These are phyloP conservation scores for Ensete glaucum DNA, from an alignment of 176 grass and related monocot species.

Conservation along the genomic window DNA sequence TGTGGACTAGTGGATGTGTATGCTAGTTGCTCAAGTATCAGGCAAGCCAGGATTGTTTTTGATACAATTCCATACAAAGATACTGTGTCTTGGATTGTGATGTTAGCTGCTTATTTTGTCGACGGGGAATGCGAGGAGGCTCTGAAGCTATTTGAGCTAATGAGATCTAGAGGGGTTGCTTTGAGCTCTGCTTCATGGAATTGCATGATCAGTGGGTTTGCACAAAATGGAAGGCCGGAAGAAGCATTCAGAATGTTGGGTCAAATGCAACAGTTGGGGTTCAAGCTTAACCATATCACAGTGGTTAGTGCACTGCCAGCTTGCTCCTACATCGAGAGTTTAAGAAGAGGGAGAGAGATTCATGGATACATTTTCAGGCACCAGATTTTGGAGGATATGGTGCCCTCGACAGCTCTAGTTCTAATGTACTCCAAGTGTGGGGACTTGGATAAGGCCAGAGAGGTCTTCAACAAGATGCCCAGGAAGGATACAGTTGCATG, in stretches of 20 bases:
- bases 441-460: slow-evolving; percentile 13
- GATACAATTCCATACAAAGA: slow-evolving; percentile 15
- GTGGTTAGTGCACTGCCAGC: slow-evolving; percentile 11
- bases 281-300: slow-evolving; percentile 18
- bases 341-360: slow-evolving; percentile 18
- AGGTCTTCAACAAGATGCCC: slow-evolving; percentile 7
- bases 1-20: slow-evolving; percentile 25
- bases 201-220: slow-evolving; percentile 25
- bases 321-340: slow-evolving; percentile 2
- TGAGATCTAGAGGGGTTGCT: slow-evolving; percentile 1
- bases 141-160: slow-evolving; percentile 9
- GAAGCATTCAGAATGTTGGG: slow-evolving; percentile 4
- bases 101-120: slow-evolving; percentile 21
- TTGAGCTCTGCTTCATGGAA: slow-evolving; percentile 20
- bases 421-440: slow-evolving; percentile 22
- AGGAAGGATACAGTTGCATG: slow-evolving; percentile 21
- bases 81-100: slow-evolving; percentile 21
- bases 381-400: slow-evolving; percentile 1
- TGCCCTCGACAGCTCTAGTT: slow-evolving; percentile 12
- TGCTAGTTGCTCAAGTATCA: slow-evolving; percentile 12
- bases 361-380: slow-evolving; percentile 15
- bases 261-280: slow-evolving; percentile 12
- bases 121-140: slow-evolving; percentile 19
- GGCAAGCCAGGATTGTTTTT: slow-evolving; percentile 24
- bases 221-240: slow-evolving; percentile 21